Base-by-base conservation (phyloP, 2,329 filamentous ascomycete species). In the Hysterium pulicare region DNA sequence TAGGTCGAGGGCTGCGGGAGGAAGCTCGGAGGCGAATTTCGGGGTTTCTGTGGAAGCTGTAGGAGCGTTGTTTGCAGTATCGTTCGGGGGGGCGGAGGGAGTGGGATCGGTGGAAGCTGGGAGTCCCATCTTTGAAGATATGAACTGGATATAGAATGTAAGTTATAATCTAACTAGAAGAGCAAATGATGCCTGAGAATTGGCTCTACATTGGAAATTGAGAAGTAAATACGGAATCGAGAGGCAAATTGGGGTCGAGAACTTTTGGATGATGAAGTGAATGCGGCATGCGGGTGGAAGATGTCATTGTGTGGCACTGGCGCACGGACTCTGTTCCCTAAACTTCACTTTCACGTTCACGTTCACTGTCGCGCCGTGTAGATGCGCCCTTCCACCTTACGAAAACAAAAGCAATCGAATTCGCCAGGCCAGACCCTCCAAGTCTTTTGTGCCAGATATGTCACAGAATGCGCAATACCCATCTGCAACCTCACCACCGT, bases 1-100 rank as follows among this genome's bases (percentile, higher is more conserved):
- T 23, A 89, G 75, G 4, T 78, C 81, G 38, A 88, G 72, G 30
- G 80, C 82, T 58, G 81, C 83, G 0, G 82, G 79, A 0, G 83
- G 79, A 5, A 86, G 69, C 16, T 60, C 38, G 17, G 52, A 48
- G 34, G 41, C 28, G 40, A 47, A 28, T 40, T 45, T 50, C 28
- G 33, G 33, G 20, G 40, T 34, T 33, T 40, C 26, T 22, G 17
- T 45, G 36, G 33, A 17, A 22, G 13, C 16, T 4, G 21, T 4
- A 24, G 17, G 17, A 17, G 37, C 3, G 23, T 11, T 30, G n/a
- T 6, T 17, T 5, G 24, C 15, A 10, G 32, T 7, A 20, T 8
- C 7, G 7, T 8, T 8, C 8, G n/a, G 32, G 8, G n/a, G 8
- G 17, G 37, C 19, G 37, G 37, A 39, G 17, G 37, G 28, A 32